Percentiles rank a stretch among this genome's conserved stretches.
Evolutionary conservation across 495 filamentous ascomycete genomes (phyloP).

Genomic region (Daldinia bambusicola): DNA sequence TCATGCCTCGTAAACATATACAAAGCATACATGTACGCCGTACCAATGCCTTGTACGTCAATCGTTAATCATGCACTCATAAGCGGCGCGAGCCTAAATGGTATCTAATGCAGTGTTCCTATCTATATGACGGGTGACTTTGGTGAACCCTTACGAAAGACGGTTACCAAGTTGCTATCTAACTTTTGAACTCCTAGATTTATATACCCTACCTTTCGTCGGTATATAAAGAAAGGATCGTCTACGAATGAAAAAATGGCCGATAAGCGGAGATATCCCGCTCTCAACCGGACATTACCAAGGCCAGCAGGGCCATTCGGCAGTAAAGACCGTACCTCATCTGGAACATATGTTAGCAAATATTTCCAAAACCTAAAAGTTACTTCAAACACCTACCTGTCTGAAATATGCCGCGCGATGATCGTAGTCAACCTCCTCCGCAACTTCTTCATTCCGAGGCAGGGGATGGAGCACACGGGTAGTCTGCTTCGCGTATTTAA

Average conservation of each 20-base stretch:
- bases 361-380: conserved; percentile 11
- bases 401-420: conserved; percentile 97
- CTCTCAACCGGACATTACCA: conserved; percentile 75
- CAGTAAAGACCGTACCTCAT: conserved; percentile 98
- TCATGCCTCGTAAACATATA: conserved; percentile 17
- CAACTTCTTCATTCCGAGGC: conserved; percentile 90
- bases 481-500: conserved; percentile 88
- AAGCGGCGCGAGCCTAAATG: conserved; percentile 43
- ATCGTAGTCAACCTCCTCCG: conserved; percentile 97
- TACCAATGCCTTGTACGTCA: conserved; percentile 39
- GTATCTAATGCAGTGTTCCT: conserved; percentile 47
- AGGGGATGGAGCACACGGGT: conserved; percentile 97
- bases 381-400: conserved; percentile 75
- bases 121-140: conserved; percentile 42
- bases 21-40: conserved; percentile 34
- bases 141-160: conserved; percentile 25
- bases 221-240: conserved; percentile 17
- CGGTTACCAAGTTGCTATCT: conserved; percentile 36
- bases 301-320: conserved; percentile 90
- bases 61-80: conserved; percentile 50
- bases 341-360: conserved; percentile 66
- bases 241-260: conserved; percentile 25
- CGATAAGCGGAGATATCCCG: background rate
- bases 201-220: conserved; percentile 9
- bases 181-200: conserved; percentile 31